A percentile compares a stretch with the other conserved stretches of the same genome.
Conservation (phyloP, 257 asterid species). For the Solanum sitiens region DNA sequence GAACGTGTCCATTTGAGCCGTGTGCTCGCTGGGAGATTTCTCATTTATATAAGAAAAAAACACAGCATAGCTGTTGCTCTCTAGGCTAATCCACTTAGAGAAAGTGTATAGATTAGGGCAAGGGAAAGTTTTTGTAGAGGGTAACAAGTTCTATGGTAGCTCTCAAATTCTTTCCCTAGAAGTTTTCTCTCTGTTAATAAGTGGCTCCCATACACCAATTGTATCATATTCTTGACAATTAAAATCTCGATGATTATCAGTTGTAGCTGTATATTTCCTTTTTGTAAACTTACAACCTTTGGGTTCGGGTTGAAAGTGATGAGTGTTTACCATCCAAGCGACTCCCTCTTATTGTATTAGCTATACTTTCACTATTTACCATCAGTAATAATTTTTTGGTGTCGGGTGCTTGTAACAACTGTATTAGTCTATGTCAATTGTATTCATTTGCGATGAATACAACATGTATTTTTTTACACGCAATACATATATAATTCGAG, state of each 20-base stretch:
- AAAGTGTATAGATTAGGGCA: neutral
- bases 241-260: neutral
- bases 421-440: neutral
- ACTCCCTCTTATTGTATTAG: too few species aligned
- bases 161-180: neutral
- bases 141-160: neutral
- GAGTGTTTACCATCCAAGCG: neutral
- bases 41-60: neutral
- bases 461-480: neutral
- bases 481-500: neutral
- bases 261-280: neutral
- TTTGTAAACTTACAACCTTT: neutral
- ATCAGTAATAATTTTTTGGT: too few species aligned
- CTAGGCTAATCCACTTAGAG: neutral
- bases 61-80: neutral
- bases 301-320: neutral
- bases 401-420: too few species aligned
- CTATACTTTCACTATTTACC: too few species aligned
- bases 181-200: neutral
- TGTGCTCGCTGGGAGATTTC: neutral
- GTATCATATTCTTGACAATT: neutral
- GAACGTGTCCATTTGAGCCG: neutral
- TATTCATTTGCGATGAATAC: neutral
- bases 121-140: neutral
- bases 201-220: neutral